Evolutionary conservation across 148 eudicot genomes (phyloP).

Genomic region (Vaccinium darrowii): DNA sequence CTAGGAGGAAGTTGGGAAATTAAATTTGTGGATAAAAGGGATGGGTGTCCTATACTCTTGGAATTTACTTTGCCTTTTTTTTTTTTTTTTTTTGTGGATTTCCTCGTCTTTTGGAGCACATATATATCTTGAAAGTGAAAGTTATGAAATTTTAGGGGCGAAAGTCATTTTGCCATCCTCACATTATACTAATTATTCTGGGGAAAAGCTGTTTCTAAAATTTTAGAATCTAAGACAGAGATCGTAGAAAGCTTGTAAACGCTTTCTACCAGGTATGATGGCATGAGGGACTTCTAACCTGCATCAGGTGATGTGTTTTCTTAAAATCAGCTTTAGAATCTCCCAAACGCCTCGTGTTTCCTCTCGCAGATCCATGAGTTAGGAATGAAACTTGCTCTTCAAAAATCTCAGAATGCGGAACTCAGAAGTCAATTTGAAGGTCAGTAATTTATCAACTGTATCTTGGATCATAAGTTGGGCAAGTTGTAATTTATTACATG

Average conservation of each 20-base stretch:
- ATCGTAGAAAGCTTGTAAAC: background rate
- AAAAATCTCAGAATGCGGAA: conserved; percentile 82
- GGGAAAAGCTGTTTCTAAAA: background rate
- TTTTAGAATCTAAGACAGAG: background rate
- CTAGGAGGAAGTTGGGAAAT: background rate
- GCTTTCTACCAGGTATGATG: background rate
- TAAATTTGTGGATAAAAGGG: background rate
- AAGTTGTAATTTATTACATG: background rate
- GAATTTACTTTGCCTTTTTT: background rate
- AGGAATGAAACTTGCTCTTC: conserved; percentile 84
- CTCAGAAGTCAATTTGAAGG: conserved; percentile 91
- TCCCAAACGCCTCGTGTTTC: conserved; percentile 5
- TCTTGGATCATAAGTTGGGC: background rate
- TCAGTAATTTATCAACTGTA: conserved; percentile 27
- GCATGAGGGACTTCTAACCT: background rate
- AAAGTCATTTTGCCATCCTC: background rate
- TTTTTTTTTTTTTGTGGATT: background rate
- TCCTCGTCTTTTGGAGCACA: background rate
- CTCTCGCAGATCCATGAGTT: conserved; percentile 79
- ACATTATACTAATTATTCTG: background rate
- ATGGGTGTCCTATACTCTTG: background rate
- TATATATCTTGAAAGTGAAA: background rate
- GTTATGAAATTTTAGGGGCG: background rate
- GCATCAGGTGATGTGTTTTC: background rate
- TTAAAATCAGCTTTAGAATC: background rate